Evolutionary conservation across 2,329 filamentous ascomycete species (phyloP).

Genomic region (Hymenoscyphus linearis): DNA sequence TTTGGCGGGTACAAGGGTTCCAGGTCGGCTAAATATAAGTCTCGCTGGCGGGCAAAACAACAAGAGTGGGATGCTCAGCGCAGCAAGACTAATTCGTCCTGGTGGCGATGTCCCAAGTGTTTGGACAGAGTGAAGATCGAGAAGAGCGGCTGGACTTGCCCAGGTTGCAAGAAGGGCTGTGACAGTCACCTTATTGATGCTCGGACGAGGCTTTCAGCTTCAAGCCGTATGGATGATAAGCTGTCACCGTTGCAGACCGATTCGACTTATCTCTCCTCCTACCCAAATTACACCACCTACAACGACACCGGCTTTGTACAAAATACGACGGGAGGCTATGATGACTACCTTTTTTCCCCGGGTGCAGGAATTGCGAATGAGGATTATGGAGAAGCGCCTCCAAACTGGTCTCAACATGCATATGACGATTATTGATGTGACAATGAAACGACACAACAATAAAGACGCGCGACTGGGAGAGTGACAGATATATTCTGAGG

Average conservation of each 20-base stretch:
- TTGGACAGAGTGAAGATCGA: slow-evolving; percentile 18
- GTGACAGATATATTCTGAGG: no score
- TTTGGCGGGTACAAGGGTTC: slow-evolving; percentile 20
- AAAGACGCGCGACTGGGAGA: not conserved
- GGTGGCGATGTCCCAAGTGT: slow-evolving; percentile 30
- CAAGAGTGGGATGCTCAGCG: slow-evolving; percentile 22
- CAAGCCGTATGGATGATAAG: not conserved
- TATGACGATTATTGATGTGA: not conserved
- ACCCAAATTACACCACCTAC: not conserved
- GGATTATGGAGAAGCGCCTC: not conserved
- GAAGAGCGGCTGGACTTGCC: slow-evolving; percentile 20
- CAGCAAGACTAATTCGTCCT: slow-evolving; percentile 14
- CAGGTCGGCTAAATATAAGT: slow-evolving; percentile 12
- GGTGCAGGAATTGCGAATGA: not conserved
- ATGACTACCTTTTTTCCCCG: not conserved
- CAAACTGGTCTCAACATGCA: not conserved
- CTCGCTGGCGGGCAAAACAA: slow-evolving; percentile 17
- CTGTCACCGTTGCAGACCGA: not conserved
- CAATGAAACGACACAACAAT: not conserved
- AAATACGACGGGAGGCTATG: not conserved
- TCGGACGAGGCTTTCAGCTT: not conserved
- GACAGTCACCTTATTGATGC: slow-evolving; percentile 16
- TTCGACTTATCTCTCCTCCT: not conserved
- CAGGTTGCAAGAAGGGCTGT: slow-evolving; percentile 21
- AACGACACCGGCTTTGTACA: not conserved